Evolutionary conservation across 805 yeast species (phyloP).

Genomic region (Helenozyma baotianmanensis): DNA sequence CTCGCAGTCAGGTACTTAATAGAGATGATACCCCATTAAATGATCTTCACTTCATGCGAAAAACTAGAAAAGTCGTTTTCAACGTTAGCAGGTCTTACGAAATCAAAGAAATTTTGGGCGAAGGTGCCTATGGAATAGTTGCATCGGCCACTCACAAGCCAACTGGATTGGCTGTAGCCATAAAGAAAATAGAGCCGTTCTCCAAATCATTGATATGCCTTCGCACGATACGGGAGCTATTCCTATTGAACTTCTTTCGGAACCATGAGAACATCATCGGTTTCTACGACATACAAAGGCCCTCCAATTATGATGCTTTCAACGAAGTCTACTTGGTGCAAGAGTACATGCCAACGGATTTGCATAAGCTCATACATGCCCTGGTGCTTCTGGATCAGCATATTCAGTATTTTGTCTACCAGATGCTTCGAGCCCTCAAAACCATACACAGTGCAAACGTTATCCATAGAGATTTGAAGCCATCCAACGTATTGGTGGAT

Average conservation of each 20-base stretch:
- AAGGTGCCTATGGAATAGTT: constrained; percentile 81
- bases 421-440: constrained; percentile 64
- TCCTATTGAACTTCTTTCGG: constrained; percentile 57
- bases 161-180: constrained; percentile 62
- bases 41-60: constrained; percentile 1
- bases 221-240: constrained; percentile 67
- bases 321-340: constrained; percentile 72
- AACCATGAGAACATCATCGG: constrained; percentile 70
- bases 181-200: constrained; percentile 73
- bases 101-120: constrained; percentile 60
- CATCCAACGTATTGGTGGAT: constrained; percentile 64
- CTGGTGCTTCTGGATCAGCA: constrained; percentile 61
- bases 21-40: too few species aligned
- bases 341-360: constrained; percentile 74
- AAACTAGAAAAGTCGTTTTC: constrained; percentile 35
- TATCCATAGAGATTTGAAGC: constrained; percentile 73
- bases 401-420: constrained; percentile 66
- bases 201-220: constrained; percentile 60
- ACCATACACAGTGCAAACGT: constrained; percentile 69
- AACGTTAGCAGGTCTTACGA: constrained; percentile 61
- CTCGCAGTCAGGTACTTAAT: too few species aligned
- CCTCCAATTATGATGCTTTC: constrained; percentile 52
- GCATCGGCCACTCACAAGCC: constrained; percentile 64
- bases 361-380: constrained; percentile 57
- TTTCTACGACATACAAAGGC: constrained; percentile 63